These are phyloP conservation scores for Leccinum uliginosum DNA, from an alignment of 768 basidiomycete genomes.

Conservation along the genomic window DNA sequence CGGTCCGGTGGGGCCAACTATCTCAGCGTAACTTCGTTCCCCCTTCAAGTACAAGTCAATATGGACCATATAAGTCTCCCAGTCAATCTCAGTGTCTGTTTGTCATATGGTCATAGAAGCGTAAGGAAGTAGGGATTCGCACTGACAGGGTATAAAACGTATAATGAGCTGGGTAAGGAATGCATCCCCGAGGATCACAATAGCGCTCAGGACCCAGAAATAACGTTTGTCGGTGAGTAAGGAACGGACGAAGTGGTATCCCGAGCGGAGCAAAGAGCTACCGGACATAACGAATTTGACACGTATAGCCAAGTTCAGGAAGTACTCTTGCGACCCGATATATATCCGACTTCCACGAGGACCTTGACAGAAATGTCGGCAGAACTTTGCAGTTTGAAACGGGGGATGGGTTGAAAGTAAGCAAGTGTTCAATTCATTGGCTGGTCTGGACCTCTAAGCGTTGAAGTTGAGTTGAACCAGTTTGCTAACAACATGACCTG, in stretches of 20 bases:
- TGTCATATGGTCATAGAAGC: slow-evolving; percentile 14
- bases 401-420: neutral
- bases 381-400: neutral
- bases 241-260: slow-evolving; percentile 7
- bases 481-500: neutral
- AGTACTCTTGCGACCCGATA: neutral
- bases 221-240: slow-evolving; percentile 49
- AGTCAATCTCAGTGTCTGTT: slow-evolving; percentile 97
- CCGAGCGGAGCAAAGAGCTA: neutral
- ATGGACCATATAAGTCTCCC: slow-evolving; percentile 93
- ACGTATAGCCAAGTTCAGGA: neutral
- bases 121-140: slow-evolving; percentile 1
- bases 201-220: slow-evolving; percentile 62
- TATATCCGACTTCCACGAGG: neutral
- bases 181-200: slow-evolving; percentile 72
- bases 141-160: slow-evolving; percentile 77
- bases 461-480: neutral
- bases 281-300: slow-evolving; percentile 2
- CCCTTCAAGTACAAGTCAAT: slow-evolving; percentile 73
- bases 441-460: neutral
- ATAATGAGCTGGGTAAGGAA: slow-evolving; percentile 78
- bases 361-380: neutral
- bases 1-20: slow-evolving; percentile 89
- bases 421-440: neutral
- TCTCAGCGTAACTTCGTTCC: slow-evolving; percentile 74